A percentile compares a stretch with the other conserved stretches of the same genome.
Evolutionary conservation across 2,329 filamentous ascomycete genomes (phyloP).

Genomic region (Didymella lethalis): DNA sequence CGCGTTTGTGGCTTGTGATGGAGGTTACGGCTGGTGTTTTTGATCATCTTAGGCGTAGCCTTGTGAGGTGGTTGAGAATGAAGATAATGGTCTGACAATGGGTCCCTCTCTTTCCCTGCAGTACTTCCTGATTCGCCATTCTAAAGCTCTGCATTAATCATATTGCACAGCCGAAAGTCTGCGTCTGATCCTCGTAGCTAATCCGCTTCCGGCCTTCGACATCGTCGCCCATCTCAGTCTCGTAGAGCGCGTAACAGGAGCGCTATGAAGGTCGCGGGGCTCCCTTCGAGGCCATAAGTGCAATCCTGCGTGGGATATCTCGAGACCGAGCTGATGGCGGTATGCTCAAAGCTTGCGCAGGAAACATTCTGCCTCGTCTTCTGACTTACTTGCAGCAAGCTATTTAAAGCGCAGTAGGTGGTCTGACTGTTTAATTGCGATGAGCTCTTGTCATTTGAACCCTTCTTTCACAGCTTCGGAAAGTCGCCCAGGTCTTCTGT

Average conservation of each 20-base stretch:
- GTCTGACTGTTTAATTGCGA: too few species aligned
- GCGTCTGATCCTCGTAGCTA: neutral
- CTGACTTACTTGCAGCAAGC: too few species aligned
- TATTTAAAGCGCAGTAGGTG: too few species aligned
- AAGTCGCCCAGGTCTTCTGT: neutral
- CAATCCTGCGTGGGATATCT: too few species aligned
- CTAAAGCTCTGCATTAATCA: neutral
- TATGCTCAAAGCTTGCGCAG: too few species aligned
- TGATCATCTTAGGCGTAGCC: neutral
- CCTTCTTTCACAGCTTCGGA: neutral
- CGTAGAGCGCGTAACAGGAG: neutral
- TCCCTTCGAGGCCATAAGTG: too few species aligned
- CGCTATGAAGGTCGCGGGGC: neutral
- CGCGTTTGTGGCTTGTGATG: neutral
- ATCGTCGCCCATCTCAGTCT: neutral
- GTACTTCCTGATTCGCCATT: neutral
- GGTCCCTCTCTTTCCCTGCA: neutral
- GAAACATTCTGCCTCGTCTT: too few species aligned
- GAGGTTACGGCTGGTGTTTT: neutral
- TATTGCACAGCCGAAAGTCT: neutral
- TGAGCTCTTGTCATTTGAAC: too few species aligned
- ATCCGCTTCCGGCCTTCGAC: neutral
- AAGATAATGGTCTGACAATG: neutral
- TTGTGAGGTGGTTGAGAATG: neutral
- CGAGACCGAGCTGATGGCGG: too few species aligned